phyloP scores from a whole-genome alignment of 164 flowering plant genomes.

The Vitis amurensis region DNA sequence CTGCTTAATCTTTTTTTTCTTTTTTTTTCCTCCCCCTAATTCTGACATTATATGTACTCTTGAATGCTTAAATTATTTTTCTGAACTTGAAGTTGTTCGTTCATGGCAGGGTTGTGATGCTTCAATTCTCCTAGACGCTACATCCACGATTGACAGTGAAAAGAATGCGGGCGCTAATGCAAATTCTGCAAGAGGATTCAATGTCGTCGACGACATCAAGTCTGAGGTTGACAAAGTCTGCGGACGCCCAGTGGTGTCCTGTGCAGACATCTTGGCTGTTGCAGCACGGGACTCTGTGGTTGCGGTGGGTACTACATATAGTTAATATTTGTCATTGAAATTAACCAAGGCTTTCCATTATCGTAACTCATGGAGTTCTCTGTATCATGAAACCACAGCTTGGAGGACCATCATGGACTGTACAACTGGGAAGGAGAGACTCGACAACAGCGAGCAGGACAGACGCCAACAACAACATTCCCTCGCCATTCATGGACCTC shows the following conservation, averaged over 20 bases:
- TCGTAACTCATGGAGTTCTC: too few relatives aligned
- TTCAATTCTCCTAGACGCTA: constrained; percentile 2
- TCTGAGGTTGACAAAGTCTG: constrained; percentile 5
- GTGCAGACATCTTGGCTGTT: constrained; percentile 31
- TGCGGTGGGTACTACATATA: too few relatives aligned
- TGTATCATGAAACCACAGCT: constrained; percentile 5
- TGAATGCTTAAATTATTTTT: too few relatives aligned
- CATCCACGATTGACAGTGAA: too few relatives aligned
- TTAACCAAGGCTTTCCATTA: too few relatives aligned
- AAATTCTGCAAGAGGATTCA: constrained; percentile 18
- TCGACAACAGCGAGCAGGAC: constrained; percentile 33
- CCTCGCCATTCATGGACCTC: constrained; percentile 21
- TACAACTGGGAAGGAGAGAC: constrained; percentile 47
- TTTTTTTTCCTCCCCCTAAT: too few relatives aligned
- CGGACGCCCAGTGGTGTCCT: constrained; percentile 26
- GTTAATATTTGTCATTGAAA: too few relatives aligned
- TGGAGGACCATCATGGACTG: constrained; percentile 36
- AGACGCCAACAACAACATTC: constrained; percentile 32
- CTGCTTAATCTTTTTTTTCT: too few relatives aligned
- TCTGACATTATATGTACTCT: too few relatives aligned
- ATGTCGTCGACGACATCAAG: constrained; percentile 8
- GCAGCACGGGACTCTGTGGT: constrained; percentile 12
- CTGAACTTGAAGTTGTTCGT: not conserved
- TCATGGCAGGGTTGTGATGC: constrained; percentile 10
- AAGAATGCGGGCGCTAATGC: constrained; percentile 3